phyloP scores from a whole-genome alignment of 1,139 yeast species.

The Blastobotrys apis region DNA sequence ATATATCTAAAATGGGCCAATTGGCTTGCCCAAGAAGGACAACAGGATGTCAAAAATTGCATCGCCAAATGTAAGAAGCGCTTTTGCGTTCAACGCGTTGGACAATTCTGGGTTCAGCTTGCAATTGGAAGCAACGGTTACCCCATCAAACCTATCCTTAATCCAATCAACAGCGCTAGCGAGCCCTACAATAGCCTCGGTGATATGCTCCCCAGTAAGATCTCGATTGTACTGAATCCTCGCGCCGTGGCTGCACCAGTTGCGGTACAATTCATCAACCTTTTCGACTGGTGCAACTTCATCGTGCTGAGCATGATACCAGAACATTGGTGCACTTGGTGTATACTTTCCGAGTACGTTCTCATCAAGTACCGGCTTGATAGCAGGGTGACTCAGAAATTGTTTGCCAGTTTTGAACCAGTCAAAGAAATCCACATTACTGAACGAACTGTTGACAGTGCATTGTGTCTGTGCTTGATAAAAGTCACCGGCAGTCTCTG shows the following conservation, averaged over 20 bases:
- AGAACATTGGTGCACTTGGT: constrained; percentile 26
- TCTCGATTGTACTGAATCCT: constrained; percentile 23
- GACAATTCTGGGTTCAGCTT: neutral
- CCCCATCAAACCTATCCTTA: constrained; percentile 7
- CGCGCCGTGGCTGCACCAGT: constrained; percentile 29
- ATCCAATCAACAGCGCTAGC: constrained; percentile 10
- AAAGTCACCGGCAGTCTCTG: constrained; percentile 2
- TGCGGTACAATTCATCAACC: constrained; percentile 21
- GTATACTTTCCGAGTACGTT: constrained; percentile 12
- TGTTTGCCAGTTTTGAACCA: constrained; percentile 22
- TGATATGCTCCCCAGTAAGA: constrained; percentile 17
- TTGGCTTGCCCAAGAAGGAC: constrained; percentile 1
- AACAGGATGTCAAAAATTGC: constrained; percentile 2
- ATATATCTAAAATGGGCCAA: constrained; percentile 7
- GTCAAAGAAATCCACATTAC: constrained; percentile 20
- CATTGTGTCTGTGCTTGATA: neutral
- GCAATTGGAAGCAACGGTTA: neutral
- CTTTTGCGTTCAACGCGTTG: constrained; percentile 1
- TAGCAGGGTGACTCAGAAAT: constrained; percentile 14
- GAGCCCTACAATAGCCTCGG: constrained; percentile 6
- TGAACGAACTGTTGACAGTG: constrained; percentile 6
- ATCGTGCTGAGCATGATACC: constrained; percentile 31
- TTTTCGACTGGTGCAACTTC: constrained; percentile 23
- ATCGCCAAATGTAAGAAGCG: constrained; percentile 5
- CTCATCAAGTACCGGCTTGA: constrained; percentile 18